Evolutionary conservation across 176 grass and related monocot species (phyloP).

Genomic region (Avena atlantica): DNA sequence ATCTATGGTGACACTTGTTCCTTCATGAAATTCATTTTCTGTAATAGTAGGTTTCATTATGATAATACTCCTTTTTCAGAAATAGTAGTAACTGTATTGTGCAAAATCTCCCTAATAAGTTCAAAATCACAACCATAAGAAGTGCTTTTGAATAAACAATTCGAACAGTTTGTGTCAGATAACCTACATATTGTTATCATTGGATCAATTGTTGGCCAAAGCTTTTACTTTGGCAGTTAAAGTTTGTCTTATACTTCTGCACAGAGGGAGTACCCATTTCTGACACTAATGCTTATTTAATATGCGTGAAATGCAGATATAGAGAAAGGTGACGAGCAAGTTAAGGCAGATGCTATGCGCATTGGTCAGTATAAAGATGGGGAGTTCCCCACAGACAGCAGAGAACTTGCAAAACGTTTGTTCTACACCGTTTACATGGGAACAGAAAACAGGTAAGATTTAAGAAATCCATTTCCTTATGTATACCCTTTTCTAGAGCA

Average conservation of each 20-base stretch:
- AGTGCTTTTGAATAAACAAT: not conserved
- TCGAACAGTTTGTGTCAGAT: not conserved
- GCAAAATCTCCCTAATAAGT: not conserved
- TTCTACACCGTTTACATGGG: conserved; percentile 99
- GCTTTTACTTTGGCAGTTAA: not conserved
- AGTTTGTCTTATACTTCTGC: not conserved
- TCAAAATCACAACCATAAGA: not conserved
- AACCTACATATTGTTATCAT: not conserved
- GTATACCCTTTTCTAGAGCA: not conserved
- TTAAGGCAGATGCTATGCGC: conserved; percentile 80
- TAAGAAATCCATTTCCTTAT: conserved; percentile 16
- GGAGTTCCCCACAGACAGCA: conserved; percentile 75
- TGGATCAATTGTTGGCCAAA: not conserved
- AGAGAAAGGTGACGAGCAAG: conserved; percentile 92
- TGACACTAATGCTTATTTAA: conserved; percentile 11
- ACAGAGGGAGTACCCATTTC: not conserved
- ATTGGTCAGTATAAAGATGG: conserved; percentile 93
- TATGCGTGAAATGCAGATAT: conserved; percentile 72
- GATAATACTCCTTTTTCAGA: not conserved
- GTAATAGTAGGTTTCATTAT: conserved; percentile 13
- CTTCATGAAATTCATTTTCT: not conserved
- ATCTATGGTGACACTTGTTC: not conserved
- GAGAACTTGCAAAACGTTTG: conserved; percentile 78
- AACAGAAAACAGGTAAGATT: conserved; percentile 82
- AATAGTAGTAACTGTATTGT: not conserved